These are phyloP conservation scores for Coemansia sp. DNA, from an alignment of 192 early-diverging fungal species.

Conservation along the genomic window DNA sequence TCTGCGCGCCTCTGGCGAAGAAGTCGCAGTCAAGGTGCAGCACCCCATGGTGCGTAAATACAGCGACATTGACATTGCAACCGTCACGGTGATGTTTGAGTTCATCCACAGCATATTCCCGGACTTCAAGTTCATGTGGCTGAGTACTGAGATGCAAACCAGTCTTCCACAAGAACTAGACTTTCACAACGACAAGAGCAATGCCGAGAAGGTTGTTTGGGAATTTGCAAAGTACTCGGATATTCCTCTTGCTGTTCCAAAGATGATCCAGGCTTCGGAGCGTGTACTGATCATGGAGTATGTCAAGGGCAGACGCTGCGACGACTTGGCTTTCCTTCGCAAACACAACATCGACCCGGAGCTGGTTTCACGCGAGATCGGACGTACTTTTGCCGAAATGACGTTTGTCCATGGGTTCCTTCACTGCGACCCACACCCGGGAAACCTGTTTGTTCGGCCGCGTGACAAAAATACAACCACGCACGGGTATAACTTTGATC, in stretches of 20 bases:
- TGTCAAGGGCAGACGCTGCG: constrained; percentile 70
- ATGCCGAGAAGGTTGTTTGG: constrained; percentile 65
- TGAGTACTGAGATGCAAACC: constrained; percentile 81
- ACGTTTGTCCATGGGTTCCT: constrained; percentile 82
- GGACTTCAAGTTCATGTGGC: constrained; percentile 91
- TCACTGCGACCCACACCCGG: constrained; percentile 95
- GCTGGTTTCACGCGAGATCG: constrained; percentile 74
- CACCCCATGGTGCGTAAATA: constrained; percentile 80
- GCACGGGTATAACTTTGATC: constrained; percentile 77
- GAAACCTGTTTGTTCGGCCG: constrained; percentile 78
- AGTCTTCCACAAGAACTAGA: constrained; percentile 86
- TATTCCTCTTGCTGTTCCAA: constrained; percentile 71
- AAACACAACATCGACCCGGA: constrained; percentile 72
- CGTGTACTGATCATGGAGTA: constrained; percentile 91
- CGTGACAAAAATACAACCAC: constrained; percentile 30
- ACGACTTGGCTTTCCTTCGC: constrained; percentile 70
- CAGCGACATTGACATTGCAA: constrained; percentile 78
- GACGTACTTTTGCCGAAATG: constrained; percentile 83
- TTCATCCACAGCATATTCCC: constrained; percentile 74
- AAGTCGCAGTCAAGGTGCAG: constrained; percentile 93
- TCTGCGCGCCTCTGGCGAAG: constrained; percentile 60
- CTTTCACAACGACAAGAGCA: constrained; percentile 76
- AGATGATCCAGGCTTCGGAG: constrained; percentile 70
- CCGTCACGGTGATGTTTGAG: constrained; percentile 62
- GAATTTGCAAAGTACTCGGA: constrained; percentile 59